Evolutionary conservation across 2,329 filamentous ascomycete species (phyloP).

Genomic region (Ophiostoma piceae): DNA sequence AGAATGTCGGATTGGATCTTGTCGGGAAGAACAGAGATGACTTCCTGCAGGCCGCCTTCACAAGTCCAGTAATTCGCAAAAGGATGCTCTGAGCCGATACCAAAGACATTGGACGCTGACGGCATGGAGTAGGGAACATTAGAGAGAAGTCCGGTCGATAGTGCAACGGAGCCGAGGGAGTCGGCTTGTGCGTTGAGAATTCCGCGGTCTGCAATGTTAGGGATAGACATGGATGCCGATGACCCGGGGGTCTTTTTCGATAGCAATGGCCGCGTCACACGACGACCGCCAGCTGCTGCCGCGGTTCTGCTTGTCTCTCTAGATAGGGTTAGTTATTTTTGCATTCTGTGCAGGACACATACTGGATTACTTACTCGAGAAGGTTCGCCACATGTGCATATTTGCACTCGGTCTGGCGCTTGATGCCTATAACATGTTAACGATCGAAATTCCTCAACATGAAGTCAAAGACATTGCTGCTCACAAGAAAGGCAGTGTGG

Average conservation of each 20-base stretch:
- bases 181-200: slow-evolving; percentile 43
- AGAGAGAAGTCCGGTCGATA: slow-evolving; percentile 60
- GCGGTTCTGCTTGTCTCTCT: slow-evolving; percentile 55
- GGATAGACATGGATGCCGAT: slow-evolving; percentile 40
- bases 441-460: too few relatives aligned
- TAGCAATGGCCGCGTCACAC: slow-evolving; percentile 54
- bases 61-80: slow-evolving; percentile 85
- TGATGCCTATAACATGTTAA: slow-evolving; percentile 43
- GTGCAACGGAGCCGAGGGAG: slow-evolving; percentile 46
- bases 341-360: neutral
- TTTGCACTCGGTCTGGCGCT: slow-evolving; percentile 67
- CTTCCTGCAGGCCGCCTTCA: slow-evolving; percentile 67
- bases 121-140: slow-evolving; percentile 67
- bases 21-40: slow-evolving; percentile 68
- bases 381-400: slow-evolving; percentile 74
- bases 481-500: slow-evolving; percentile 63
- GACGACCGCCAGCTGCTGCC: slow-evolving; percentile 42
- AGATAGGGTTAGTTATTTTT: neutral
- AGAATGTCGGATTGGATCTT: slow-evolving; percentile 72
- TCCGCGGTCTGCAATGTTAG: slow-evolving; percentile 53
- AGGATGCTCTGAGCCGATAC: slow-evolving; percentile 71
- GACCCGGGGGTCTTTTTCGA: slow-evolving; percentile 42
- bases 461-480: slow-evolving; percentile 28
- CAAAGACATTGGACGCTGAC: slow-evolving; percentile 71
- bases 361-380: slow-evolving; percentile 55